These are phyloP conservation scores for Rhipidocladum racemiflorum DNA, from an alignment of 176 grass and related monocot genomes.

Conservation along the genomic window DNA sequence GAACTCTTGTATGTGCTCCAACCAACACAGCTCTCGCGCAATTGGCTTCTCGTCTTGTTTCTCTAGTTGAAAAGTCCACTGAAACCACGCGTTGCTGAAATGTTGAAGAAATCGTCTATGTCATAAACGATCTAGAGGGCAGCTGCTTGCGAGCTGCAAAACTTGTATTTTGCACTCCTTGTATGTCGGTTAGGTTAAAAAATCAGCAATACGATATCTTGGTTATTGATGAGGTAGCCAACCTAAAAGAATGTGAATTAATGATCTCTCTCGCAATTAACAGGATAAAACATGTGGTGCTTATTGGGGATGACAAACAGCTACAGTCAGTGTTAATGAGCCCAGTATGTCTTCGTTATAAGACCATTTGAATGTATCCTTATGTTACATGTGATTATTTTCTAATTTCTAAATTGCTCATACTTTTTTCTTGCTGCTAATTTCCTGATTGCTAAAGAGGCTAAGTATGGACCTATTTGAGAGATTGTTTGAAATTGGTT, in stretches of 20 bases:
- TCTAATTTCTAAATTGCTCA: no score
- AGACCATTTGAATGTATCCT: not conserved
- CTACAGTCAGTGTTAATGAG: conserved; percentile 40
- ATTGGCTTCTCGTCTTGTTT: conserved; percentile 11
- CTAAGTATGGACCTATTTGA: no score
- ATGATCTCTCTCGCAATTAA: not conserved
- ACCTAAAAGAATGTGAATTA: conserved; percentile 50
- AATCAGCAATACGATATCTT: not conserved
- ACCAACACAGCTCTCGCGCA: not conserved
- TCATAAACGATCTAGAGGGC: no score
- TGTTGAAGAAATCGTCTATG: no score
- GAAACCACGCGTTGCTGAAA: no score
- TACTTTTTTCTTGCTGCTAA: no score
- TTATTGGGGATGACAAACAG: conserved; percentile 49
- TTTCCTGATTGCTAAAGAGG: no score
- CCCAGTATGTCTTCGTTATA: conserved; percentile 10
- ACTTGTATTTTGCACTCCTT: conserved; percentile 38
- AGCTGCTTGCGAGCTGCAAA: conserved; percentile 10
- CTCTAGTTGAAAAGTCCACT: not conserved
- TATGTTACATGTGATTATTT: no score
- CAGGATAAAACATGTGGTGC: conserved; percentile 32
- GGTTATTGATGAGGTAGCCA: conserved; percentile 52
- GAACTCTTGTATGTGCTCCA: conserved; percentile 6
- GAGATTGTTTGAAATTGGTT: no score
- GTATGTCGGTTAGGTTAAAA: not conserved